Percentiles rank a stretch among this genome's conserved stretches.
Evolutionary conservation across 1,139 yeast genomes (phyloP).

Genomic region (Sugiyamaella grinbergsii): DNA sequence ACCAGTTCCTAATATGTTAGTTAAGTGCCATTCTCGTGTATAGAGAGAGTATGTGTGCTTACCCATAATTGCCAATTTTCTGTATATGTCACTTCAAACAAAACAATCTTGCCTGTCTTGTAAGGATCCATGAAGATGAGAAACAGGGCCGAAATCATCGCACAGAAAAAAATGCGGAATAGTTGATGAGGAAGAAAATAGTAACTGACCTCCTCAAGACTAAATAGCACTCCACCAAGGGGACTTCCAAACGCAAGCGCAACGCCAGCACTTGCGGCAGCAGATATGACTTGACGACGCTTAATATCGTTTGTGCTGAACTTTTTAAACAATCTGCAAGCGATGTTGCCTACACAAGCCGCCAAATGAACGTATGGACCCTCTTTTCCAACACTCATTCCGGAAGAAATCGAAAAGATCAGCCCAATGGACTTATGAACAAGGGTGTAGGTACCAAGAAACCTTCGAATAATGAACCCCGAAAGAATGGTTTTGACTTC

Average conservation of each 20-base stretch:
- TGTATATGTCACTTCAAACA: conserved; percentile 57
- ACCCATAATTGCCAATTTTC: conserved; percentile 55
- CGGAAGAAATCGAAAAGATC: conserved; percentile 64
- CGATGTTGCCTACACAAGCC: conserved; percentile 63
- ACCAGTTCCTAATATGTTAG: conserved; percentile 47
- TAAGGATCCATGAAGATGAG: conserved; percentile 61
- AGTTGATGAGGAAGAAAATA: conserved; percentile 60
- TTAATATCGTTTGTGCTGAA: conserved; percentile 55
- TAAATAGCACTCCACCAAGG: conserved; percentile 66
- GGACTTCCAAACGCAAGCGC: conserved; percentile 74
- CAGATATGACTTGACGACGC: conserved; percentile 60
- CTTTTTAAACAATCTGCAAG: conserved; percentile 54
- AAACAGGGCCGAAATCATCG: conserved; percentile 59
- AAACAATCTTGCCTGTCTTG: conserved; percentile 63
- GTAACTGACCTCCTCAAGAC: conserved; percentile 65
- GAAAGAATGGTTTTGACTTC: conserved; percentile 51
- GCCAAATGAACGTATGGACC: conserved; percentile 76
- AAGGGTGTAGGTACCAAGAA: conserved; percentile 58
- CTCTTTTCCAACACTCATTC: conserved; percentile 67
- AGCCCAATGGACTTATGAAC: conserved; percentile 55
- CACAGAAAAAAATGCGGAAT: conserved; percentile 62
- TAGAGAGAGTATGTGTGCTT: no score
- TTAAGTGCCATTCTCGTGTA: conserved; percentile 32
- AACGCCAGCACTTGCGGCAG: conserved; percentile 69
- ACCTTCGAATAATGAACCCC: conserved; percentile 46